Conservation (phyloP, 1,284 basidiomycete genomes). For the Tilletiopsis washingtonensis region DNA sequence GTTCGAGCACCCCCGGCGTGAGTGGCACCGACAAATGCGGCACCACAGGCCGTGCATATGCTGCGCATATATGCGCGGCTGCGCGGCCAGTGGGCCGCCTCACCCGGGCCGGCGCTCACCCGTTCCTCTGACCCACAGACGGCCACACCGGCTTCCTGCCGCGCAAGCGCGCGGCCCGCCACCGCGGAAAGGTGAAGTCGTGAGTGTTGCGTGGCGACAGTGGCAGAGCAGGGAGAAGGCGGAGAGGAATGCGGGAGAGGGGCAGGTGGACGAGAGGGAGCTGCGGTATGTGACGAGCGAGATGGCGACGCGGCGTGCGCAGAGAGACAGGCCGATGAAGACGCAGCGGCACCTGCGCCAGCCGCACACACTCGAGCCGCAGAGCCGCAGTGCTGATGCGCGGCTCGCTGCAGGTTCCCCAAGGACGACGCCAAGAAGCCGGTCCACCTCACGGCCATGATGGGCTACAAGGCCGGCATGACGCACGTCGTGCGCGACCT, state of each 20-base stretch:
- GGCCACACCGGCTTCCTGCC: conserved; percentile 47
- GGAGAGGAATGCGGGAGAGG: background rate
- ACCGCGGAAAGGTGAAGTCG: conserved; percentile 46
- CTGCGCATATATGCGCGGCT: too few species aligned
- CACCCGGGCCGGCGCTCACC: background rate
- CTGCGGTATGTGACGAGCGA: too few species aligned
- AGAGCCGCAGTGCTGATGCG: too few species aligned
- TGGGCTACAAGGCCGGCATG: conserved; percentile 99
- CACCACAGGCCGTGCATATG: too few species aligned
- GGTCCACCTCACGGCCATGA: conserved; percentile 92
- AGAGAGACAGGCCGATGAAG: too few species aligned
- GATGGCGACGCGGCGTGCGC: too few species aligned
- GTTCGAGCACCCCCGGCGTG: conserved; percentile 6
- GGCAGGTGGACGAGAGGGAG: too few species aligned
- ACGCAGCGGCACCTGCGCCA: too few species aligned
- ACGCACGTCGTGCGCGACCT: conserved; percentile 98
- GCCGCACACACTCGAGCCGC: too few species aligned
- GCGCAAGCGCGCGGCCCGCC: conserved; percentile 46
- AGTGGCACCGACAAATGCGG: too few species aligned
- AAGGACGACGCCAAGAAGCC: conserved; percentile 99
- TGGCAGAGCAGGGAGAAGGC: background rate
- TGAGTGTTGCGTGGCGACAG: conserved; percentile 7
- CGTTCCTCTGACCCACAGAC: conserved; percentile 10
- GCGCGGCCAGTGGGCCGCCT: too few species aligned
- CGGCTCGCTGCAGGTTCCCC: conserved; percentile 18